phyloP scores from a whole-genome alignment of 305 asterid genomes.

The Fraxinus latifolia region DNA sequence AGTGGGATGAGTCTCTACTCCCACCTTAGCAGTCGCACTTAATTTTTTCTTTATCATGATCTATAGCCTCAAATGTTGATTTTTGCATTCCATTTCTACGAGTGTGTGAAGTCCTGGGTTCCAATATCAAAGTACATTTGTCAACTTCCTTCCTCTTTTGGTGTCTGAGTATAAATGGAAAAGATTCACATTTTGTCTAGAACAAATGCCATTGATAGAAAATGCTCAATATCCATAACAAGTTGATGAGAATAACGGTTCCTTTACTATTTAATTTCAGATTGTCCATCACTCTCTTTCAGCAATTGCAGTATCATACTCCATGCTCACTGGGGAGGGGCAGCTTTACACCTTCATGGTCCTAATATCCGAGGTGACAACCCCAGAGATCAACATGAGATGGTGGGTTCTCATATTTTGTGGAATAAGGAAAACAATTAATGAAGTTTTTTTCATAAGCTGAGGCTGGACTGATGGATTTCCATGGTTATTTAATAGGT shows the following conservation, averaged over 20 bases:
- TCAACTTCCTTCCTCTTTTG: neutral
- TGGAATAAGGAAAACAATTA: neutral
- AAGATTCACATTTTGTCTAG: neutral
- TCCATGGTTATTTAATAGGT: slow-evolving; percentile 50
- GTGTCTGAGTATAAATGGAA: neutral
- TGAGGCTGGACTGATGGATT: slow-evolving; percentile 23
- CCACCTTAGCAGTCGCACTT: neutral
- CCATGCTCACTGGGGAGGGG: slow-evolving; percentile 88
- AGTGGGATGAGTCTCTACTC: neutral
- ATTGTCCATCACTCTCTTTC: slow-evolving; percentile 92
- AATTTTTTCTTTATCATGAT: neutral
- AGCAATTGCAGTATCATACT: slow-evolving; percentile 82
- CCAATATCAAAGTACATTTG: neutral
- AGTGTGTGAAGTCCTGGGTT: neutral
- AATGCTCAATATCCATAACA: neutral
- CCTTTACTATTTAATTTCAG: slow-evolving; percentile 54
- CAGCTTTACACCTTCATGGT: slow-evolving; percentile 98
- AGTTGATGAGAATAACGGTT: slow-evolving; percentile 22
- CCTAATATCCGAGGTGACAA: slow-evolving; percentile 89
- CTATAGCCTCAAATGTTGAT: neutral
- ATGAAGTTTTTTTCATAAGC: slow-evolving; percentile 6
- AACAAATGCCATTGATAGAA: neutral
- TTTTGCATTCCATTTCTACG: neutral
- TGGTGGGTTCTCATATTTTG: slow-evolving; percentile 49
- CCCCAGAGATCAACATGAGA: slow-evolving; percentile 93